Base-by-base conservation (phyloP, 2,329 filamentous ascomycete genomes). In the Xenoacremonium recifei region DNA sequence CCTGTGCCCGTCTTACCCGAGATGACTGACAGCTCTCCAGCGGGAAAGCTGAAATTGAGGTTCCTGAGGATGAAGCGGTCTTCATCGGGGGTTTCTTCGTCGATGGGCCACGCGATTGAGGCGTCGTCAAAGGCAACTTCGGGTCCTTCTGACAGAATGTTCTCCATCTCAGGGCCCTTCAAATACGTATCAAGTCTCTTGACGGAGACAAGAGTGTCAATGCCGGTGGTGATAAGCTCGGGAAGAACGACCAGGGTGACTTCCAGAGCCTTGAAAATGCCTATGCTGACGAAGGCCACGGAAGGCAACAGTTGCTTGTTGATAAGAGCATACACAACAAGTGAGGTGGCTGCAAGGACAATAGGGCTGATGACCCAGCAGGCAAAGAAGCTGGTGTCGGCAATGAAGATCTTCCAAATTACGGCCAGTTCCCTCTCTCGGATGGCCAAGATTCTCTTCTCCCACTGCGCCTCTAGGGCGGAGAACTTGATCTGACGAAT, bases 401-500 rank as follows among this genome's bases (percentile, higher is more conserved):
- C 77, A 35, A 75, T 57, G 54, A 88, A 90, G 2, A 82, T 76
- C 29, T 69, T 72, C 80, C 85, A 87, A 25, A 88, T 75, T 17
- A 79, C 79, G 5, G 66, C 63, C 9, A 92, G 72, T 59, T 92
- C 88, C 35, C 75, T 77, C 32, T 82, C 76, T 55, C 88, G 74
- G 78, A 47, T 75, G 63, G 47, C 74, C 64, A 59, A 49, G 31
- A 93, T 87, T 47, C 83, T 85, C 13, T 74, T 71, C 60, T 89
- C 80, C 87, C 88, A 92, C 52, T 87, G 80, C 16, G 71, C 67
- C 61, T 92, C 88, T 2, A 89, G 66, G 1, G 87, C 87, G 1
- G 86, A 86, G 53, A 92, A 90, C 57, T 93, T 93, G 67, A 93
- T 89, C 62, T 93, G 88, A 2, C 87, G 79, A 49, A 92, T 91